Percentiles rank a stretch among this genome's conserved stretches.
Conservation (phyloP, 1,284 basidiomycete species). For the Vanrija sp. region DNA sequence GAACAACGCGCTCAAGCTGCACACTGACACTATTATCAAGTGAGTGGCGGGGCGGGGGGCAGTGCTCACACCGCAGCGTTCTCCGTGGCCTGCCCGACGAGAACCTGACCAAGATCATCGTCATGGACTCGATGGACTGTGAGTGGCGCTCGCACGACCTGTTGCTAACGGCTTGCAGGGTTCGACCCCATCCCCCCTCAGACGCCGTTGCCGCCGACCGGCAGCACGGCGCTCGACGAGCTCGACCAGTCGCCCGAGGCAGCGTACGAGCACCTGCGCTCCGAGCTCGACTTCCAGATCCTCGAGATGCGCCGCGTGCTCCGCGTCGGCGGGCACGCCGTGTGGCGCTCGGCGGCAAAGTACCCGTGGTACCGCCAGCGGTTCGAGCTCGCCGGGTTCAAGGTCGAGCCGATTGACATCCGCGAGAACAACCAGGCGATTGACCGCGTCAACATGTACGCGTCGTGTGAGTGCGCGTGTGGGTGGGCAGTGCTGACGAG, state of each 20-base stretch:
- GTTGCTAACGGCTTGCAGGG: slow-evolving; percentile 43
- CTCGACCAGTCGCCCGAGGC: slow-evolving; percentile 45
- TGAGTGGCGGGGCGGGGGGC: slow-evolving; percentile 42
- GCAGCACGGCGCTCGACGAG: slow-evolving; percentile 38
- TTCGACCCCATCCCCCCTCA: slow-evolving; percentile 58
- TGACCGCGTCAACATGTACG: slow-evolving; percentile 64
- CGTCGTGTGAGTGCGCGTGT: slow-evolving; percentile 35
- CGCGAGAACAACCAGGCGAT: slow-evolving; percentile 54
- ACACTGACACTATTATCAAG: slow-evolving; percentile 75
- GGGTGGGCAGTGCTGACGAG: neutral
- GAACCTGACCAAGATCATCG: slow-evolving; percentile 62
- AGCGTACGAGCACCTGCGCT: slow-evolving; percentile 45
- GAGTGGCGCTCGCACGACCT: slow-evolving; percentile 10
- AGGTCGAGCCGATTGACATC: slow-evolving; percentile 52
- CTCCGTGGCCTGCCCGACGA: slow-evolving; percentile 57
- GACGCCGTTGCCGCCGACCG: slow-evolving; percentile 43
- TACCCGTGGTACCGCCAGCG: slow-evolving; percentile 70
- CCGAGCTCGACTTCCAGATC: slow-evolving; percentile 62
- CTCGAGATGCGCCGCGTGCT: slow-evolving; percentile 61
- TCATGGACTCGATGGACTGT: slow-evolving; percentile 78
- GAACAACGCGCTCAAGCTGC: slow-evolving; percentile 64
- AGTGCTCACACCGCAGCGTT: slow-evolving; percentile 51
- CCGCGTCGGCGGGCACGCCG: slow-evolving; percentile 61
- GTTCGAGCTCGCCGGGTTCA: slow-evolving; percentile 55
- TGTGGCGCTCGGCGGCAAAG: slow-evolving; percentile 68